Evolutionary conservation across 2,329 filamentous ascomycete species (phyloP), one percentile per base, ranked within the genome.

Genomic region (Neofusicoccum umdonicola): DNA sequence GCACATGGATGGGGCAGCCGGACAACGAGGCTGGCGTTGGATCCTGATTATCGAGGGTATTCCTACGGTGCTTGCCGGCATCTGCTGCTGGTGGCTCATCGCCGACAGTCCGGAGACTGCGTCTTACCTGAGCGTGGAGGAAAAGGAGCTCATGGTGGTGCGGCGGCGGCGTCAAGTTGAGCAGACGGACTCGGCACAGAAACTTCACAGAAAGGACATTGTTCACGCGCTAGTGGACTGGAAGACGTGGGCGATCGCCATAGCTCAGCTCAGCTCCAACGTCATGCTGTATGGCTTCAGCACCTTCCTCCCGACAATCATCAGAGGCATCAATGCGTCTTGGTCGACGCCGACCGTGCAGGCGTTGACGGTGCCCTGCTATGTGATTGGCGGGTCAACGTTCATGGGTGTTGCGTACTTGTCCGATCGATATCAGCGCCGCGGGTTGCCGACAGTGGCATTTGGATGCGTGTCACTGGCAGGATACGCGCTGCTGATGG

Each of bases 201-300:
- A 83, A 34, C 85, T 88, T 68, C 82, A 86, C 68, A 86, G 84
- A 77, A 74, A 77, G 7, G 91, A 93, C 70, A 88, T 92, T 71
- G 79, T 82, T 67, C 85, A 85, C 65, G 90, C 88, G 0, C 86
- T 91, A 66, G 83, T 81, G 67, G 91, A 94, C 76, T 92, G 89
- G 89, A 92, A 90, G 73, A 86, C 91, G 19, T 92, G 88, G 83
- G 78, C 83, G 1, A 92, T 92, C 73, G 88, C 84, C 67, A 75
- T 87, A 42, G 89, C 82, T 4, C 89, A 92, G 73, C 93, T 93
- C 71, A 89, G 90, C 5, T 83, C 84, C 15, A 89, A 92, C 71
- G 91, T 88, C 1, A 90, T 93, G 86, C 82, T 93, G 0, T 93
- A 93, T 71, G 89, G 90, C 3, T 93, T 88, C 75, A 90, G 87